These are phyloP conservation scores for Raffaelea deltoideospora DNA, from an alignment of 2,329 filamentous ascomycete species.

Conservation along the genomic window DNA sequence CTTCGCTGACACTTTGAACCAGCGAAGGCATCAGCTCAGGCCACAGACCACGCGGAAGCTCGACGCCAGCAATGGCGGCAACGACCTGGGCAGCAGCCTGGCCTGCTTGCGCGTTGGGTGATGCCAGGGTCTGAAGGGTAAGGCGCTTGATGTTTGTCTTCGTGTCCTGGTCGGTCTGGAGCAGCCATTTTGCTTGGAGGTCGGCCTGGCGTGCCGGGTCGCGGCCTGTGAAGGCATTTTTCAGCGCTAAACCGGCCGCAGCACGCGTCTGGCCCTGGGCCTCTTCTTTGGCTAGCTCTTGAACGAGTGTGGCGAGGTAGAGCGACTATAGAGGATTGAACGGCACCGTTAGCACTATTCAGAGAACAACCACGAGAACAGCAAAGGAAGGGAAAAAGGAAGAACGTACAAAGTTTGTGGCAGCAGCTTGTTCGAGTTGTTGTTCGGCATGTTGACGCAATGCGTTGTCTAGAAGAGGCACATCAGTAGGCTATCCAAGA, in stretches of 20 bases:
- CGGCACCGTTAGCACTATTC: conserved; percentile 1
- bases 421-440: conserved; percentile 82
- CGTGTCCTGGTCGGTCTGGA: conserved; percentile 63
- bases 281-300: conserved; percentile 84
- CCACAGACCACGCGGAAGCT: conserved; percentile 89
- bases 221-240: conserved; percentile 94
- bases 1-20: conserved; percentile 84
- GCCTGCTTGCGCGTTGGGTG: conserved; percentile 67
- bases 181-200: conserved; percentile 86
- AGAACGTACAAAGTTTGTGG: conserved; percentile 75
- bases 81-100: conserved; percentile 89
- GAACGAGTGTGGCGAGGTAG: conserved; percentile 84
- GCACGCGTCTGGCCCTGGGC: conserved; percentile 74
- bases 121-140: conserved; percentile 74
- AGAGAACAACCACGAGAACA: not conserved
- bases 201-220: conserved; percentile 77
- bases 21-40: conserved; percentile 75
- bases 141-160: conserved; percentile 81
- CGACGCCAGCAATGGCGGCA: conserved; percentile 84
- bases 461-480: conserved; percentile 52
- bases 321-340: conserved; percentile 45
- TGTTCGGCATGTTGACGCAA: conserved; percentile 85
- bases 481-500: too few relatives aligned
- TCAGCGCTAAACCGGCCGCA: conserved; percentile 88
- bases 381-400: conserved; percentile 4